These are phyloP conservation scores for Xylariales sp. DNA, from an alignment of 2,329 filamentous ascomycete species.

Conservation along the genomic window DNA sequence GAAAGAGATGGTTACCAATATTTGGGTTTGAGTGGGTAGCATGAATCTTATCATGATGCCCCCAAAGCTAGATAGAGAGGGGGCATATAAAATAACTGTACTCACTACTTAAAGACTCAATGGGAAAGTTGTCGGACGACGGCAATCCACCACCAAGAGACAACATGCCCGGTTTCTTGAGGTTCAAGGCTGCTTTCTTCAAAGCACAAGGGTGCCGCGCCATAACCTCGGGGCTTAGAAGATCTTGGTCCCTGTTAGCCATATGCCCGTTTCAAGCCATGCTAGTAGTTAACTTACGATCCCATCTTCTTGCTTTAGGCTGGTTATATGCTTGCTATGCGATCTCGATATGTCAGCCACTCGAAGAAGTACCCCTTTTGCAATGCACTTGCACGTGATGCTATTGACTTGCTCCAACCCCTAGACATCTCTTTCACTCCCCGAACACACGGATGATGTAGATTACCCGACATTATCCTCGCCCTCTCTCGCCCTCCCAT, in stretches of 20 bases:
- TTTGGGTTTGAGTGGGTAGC: neutral
- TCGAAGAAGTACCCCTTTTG: neutral
- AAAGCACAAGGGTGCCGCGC: slow-evolving; percentile 75
- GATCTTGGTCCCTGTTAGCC: slow-evolving; percentile 53
- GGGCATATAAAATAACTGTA: neutral
- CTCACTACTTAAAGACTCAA: slow-evolving; percentile 73
- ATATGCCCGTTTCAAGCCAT: neutral
- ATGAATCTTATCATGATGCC: neutral
- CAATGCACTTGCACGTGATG: slow-evolving; percentile 14
- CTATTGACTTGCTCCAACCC: neutral
- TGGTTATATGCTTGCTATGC: slow-evolving; percentile 65
- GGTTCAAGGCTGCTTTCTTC: slow-evolving; percentile 82
- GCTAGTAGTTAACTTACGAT: slow-evolving; percentile 69
- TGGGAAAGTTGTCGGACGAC: slow-evolving; percentile 91
- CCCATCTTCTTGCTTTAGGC: slow-evolving; percentile 84
- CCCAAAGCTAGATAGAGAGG: neutral
- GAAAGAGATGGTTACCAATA: neutral
- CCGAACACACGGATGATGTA: neutral
- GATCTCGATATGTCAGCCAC: slow-evolving; percentile 35
- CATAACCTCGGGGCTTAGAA: slow-evolving; percentile 72
- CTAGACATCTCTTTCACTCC: neutral
- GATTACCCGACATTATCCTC: too few relatives aligned
- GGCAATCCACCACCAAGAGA: slow-evolving; percentile 93
- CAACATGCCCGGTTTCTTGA: slow-evolving; percentile 86
- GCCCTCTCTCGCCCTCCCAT: neutral